phyloP scores from a whole-genome alignment of 1,284 basidiomycete species.

The Irpex lacteus region DNA sequence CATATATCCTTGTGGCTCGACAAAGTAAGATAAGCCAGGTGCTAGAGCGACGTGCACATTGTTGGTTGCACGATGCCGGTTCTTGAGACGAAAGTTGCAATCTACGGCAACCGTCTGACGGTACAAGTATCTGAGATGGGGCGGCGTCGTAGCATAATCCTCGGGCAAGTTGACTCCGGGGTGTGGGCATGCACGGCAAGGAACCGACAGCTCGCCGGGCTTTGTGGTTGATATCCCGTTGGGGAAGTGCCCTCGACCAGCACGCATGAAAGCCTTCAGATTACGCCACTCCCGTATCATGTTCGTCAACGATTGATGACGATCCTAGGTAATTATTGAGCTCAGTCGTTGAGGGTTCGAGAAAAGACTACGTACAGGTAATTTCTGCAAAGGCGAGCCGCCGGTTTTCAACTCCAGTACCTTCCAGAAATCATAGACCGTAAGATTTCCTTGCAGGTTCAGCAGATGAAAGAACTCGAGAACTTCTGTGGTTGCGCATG shows the following conservation, averaged over 20 bases:
- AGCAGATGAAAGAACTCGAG: not conserved
- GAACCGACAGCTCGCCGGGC: conserved; percentile 22
- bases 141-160: conserved; percentile 20
- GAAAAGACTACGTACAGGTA: not conserved
- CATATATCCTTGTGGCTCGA: conserved; percentile 21
- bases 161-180: conserved; percentile 27
- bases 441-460: not conserved
- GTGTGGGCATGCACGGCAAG: conserved; percentile 29
- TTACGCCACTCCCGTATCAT: conserved; percentile 19
- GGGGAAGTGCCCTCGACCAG: conserved; percentile 19
- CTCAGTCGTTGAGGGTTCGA: not conserved
- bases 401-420: not conserved
- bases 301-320: conserved; percentile 12
- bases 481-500: not conserved
- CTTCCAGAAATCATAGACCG: not conserved
- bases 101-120: conserved; percentile 24
- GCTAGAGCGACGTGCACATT: conserved; percentile 23
- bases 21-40: conserved; percentile 26
- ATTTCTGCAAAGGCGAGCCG: not conserved
- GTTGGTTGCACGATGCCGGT: conserved; percentile 15
- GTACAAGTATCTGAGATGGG: conserved; percentile 19
- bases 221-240: conserved; percentile 14
- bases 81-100: conserved; percentile 29
- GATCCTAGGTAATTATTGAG: not conserved
- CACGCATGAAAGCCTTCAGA: conserved; percentile 20